Evolutionary conservation across 2,329 filamentous ascomycete species (phyloP).

Genomic region (Exserohilum turcica): DNA sequence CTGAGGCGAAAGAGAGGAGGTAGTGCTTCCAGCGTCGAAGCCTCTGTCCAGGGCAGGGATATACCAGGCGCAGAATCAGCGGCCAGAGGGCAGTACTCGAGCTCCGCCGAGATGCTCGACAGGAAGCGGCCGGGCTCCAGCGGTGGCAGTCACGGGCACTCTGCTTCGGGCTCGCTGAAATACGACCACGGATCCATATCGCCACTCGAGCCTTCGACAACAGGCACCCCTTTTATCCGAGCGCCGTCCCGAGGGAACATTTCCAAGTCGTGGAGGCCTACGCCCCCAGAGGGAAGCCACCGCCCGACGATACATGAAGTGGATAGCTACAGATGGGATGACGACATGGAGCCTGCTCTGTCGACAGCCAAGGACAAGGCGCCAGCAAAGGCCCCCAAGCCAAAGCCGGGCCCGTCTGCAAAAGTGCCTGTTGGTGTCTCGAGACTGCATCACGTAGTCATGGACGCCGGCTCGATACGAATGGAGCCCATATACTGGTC

Average conservation of each 20-base stretch:
- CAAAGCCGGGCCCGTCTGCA: conserved; percentile 47
- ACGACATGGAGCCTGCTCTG: conserved; percentile 46
- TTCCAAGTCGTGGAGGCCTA: conserved; percentile 28
- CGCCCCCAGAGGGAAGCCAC: conserved; percentile 30
- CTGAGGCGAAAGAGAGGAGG: conserved; percentile 43
- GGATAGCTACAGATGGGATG: conserved; percentile 58
- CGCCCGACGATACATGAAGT: conserved; percentile 47
- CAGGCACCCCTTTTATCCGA: conserved; percentile 58
- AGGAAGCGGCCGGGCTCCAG: conserved; percentile 32
- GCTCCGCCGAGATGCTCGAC: conserved; percentile 35
- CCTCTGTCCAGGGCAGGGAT: conserved; percentile 31
- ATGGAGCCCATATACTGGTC: conserved; percentile 99
- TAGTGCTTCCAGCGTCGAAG: conserved; percentile 34
- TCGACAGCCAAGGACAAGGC: conserved; percentile 39
- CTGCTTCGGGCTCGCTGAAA: conserved; percentile 36
- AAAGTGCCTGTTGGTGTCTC: conserved; percentile 86
- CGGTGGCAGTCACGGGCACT: conserved; percentile 26
- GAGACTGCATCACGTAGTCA: conserved; percentile 83
- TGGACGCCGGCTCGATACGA: conserved; percentile 65
- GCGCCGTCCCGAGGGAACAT: conserved; percentile 53
- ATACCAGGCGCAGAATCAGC: conserved; percentile 32
- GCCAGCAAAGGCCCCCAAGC: conserved; percentile 27
- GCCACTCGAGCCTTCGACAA: conserved; percentile 45
- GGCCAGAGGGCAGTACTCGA: conserved; percentile 35
- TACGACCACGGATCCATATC: conserved; percentile 38